phyloP scores from a whole-genome alignment of 768 basidiomycete genomes.

The Amanita fuliginea region DNA sequence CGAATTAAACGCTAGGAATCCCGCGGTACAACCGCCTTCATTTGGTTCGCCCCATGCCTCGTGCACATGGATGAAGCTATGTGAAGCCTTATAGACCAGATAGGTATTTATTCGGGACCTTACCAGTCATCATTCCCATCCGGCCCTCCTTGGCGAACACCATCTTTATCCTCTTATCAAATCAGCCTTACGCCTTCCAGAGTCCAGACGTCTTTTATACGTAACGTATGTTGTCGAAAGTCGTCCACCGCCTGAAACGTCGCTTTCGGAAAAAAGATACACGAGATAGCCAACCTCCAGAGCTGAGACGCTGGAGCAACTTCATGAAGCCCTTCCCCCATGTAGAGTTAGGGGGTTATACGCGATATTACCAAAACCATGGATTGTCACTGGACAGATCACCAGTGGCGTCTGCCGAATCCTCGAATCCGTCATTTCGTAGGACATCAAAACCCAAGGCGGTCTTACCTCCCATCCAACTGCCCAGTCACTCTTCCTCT shows the following conservation, averaged over 20 bases:
- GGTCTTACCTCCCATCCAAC: neutral
- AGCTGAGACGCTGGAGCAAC: constrained; percentile 23
- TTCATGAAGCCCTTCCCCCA: constrained; percentile 28
- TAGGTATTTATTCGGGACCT: neutral
- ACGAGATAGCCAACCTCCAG: constrained; percentile 19
- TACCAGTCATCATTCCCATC: neutral
- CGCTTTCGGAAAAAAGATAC: constrained; percentile 13
- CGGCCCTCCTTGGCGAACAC: neutral
- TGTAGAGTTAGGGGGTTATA: constrained; percentile 30
- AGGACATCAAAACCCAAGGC: neutral
- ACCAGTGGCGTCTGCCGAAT: constrained; percentile 1
- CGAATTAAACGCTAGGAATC: neutral
- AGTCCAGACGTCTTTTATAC: too few relatives aligned
- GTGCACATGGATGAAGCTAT: too few relatives aligned
- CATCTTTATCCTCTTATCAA: neutral
- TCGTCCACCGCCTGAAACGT: constrained; percentile 15
- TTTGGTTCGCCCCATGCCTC: neutral
- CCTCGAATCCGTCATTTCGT: constrained; percentile 1
- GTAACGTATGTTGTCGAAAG: constrained; percentile 20
- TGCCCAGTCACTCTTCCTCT: neutral
- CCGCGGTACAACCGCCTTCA: neutral
- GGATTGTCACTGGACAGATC: constrained; percentile 8
- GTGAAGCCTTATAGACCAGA: neutral
- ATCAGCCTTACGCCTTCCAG: too few relatives aligned
- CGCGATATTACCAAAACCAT: constrained; percentile 22